Conservation (phyloP, 2,329 filamentous ascomycete genomes). For the Colletotrichum viniferum region DNA sequence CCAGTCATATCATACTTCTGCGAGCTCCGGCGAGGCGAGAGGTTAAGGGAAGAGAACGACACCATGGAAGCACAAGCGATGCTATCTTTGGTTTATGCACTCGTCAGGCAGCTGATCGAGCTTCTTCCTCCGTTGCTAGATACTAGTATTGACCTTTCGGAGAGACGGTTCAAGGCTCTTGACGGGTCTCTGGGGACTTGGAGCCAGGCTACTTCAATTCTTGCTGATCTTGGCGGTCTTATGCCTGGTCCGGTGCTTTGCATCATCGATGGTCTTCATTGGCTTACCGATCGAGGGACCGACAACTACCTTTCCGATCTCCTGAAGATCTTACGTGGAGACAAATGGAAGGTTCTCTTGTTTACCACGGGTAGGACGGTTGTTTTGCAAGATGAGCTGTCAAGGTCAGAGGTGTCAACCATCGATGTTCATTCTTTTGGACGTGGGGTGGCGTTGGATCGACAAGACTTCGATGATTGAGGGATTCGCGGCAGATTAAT, state of each 20-base stretch:
- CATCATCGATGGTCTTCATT: not conserved
- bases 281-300: not conserved
- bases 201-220: not conserved
- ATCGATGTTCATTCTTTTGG: not conserved
- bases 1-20: conserved; percentile 25
- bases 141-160: not conserved
- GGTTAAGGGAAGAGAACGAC: not conserved
- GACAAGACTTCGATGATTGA: not conserved
- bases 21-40: not conserved
- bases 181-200: not conserved
- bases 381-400: not conserved
- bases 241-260: not conserved
- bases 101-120: conserved; percentile 22
- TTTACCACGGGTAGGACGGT: not conserved
- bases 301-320: not conserved
- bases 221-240: not conserved
- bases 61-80: not conserved
- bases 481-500: too few species aligned
- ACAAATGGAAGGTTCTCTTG: not conserved
- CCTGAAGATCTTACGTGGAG: not conserved
- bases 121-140: conserved; percentile 5
- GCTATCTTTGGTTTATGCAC: not conserved
- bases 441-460: not conserved
- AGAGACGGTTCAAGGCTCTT: not conserved
- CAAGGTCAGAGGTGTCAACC: not conserved